Evolutionary conservation across 192 early-diverging fungal genomes (phyloP), one percentile per base, ranked within the genome.

Genomic region (Kickxella alabastrina): DNA sequence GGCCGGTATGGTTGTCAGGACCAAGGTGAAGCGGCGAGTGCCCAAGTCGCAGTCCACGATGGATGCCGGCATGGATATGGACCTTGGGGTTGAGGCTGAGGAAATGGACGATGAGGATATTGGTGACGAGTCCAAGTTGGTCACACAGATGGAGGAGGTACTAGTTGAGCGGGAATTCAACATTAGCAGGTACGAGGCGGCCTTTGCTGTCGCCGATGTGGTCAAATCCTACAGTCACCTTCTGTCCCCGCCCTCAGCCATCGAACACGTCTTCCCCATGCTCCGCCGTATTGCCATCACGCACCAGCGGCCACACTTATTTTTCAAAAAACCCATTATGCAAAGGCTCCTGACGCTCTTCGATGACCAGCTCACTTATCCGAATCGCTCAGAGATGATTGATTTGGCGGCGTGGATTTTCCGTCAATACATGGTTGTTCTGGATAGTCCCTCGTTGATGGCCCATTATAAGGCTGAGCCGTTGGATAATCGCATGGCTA

Each of bases 321-420:
- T 74, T 32, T 74, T 74, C 35, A 74, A 62, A 23, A 49, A 23
- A 35, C 31, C 23, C 23, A 48, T 59, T 2, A 55, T 72, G 52
- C 39, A 48, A 22, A 57, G 68, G 12, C 42, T 72, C 34, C 41
- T 74, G 19, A 34, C 59, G 14, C 38, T 67, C 19, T 74, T 74
- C 21, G 59, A 74, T 49, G 59, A 62, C 38, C 46, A 49, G 42
- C 47, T 57, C 36, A 40, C 38, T 3, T 59, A 54, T 22, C 59
- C 63, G 23, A 46, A 43, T 9, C 70, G 51, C 19, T 28, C 40
- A 0, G 65, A 74, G 45, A 52, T 62, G 43, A 52, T 67, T 17
- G 70, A 74, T 27, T 32, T 74, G 14, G 59, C 49, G 0, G 49
- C 59, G 7, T 74, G 70, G 70, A 74, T 74, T 22, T 67, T 74